These are phyloP conservation scores for Purpureocillium lavendulum DNA, from an alignment of 2,329 filamentous ascomycete genomes.

Conservation along the genomic window DNA sequence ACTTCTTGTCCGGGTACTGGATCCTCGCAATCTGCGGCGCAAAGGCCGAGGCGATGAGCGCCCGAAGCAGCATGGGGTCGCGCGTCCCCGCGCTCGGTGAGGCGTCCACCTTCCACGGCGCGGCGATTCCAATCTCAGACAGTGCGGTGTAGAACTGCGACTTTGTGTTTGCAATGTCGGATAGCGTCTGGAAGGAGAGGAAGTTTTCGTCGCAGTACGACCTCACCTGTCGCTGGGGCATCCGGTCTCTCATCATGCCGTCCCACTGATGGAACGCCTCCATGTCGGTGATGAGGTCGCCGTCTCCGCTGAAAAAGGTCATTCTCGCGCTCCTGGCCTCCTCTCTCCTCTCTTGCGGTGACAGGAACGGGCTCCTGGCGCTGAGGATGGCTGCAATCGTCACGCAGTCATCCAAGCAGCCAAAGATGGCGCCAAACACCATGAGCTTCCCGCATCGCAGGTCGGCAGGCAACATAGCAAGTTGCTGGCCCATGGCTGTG, in stretches of 20 bases:
- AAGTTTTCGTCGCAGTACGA: conserved; percentile 81
- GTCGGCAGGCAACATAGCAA: conserved; percentile 93
- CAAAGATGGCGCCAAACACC: conserved; percentile 90
- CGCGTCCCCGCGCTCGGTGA: conserved; percentile 18
- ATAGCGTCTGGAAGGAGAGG: conserved; percentile 72
- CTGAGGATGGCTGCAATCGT: conserved; percentile 91
- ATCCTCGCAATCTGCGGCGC: conserved; percentile 86
- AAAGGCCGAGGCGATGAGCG: conserved; percentile 65
- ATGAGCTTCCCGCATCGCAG: conserved; percentile 89
- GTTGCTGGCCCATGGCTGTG: conserved; percentile 82
- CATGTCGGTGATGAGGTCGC: conserved; percentile 83
- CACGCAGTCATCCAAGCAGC: conserved; percentile 80
- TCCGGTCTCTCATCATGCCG: conserved; percentile 49
- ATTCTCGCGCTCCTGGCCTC: conserved; percentile 69
- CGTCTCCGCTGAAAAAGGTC: conserved; percentile 67
- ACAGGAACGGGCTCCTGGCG: conserved; percentile 76
- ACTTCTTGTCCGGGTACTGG: conserved; percentile 92
- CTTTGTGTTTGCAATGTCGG: conserved; percentile 80
- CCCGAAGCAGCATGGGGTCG: conserved; percentile 50
- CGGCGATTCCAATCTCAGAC: conserved; percentile 75
- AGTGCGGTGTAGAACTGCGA: conserved; percentile 80
- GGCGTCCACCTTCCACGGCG: conserved; percentile 23
- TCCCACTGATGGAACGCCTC: conserved; percentile 79
- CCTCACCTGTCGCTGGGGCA: conserved; percentile 55
- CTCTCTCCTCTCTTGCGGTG: conserved; percentile 74